Evolutionary conservation across 2,329 filamentous ascomycete genomes (phyloP).

Genomic region (Trichoderma asperellum): DNA sequence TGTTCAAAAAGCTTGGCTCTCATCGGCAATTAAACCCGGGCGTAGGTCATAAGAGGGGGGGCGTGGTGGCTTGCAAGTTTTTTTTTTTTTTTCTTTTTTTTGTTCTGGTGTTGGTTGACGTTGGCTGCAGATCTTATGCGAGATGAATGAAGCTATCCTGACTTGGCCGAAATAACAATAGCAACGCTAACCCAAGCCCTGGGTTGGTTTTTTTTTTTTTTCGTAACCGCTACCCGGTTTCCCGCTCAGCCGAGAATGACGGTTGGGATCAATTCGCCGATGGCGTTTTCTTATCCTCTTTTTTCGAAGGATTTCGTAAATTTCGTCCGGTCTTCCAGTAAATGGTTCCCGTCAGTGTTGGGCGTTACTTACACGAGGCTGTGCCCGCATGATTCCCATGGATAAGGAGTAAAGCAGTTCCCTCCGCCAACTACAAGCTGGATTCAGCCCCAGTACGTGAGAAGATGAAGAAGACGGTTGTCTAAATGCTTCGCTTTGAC

Average conservation of each 20-base stretch:
- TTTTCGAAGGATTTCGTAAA: not conserved
- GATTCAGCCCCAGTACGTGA: too few relatives aligned
- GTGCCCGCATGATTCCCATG: not conserved
- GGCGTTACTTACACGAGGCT: not conserved
- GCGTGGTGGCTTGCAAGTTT: conserved; percentile 3
- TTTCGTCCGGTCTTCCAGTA: not conserved
- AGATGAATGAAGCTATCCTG: conserved; percentile 15
- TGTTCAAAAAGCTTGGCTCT: not conserved
- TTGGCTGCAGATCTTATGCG: not conserved
- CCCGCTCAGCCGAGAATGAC: not conserved
- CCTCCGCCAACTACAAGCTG: not conserved
- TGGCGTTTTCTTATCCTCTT: not conserved
- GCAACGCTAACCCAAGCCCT: not conserved
- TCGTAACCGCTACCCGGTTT: not conserved
- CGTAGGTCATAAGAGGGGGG: not conserved
- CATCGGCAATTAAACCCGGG: not conserved
- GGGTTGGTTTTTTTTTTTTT: not conserved
- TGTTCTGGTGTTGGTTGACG: not conserved
- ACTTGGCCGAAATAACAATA: conserved; percentile 17
- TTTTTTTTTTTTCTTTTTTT: not conserved
- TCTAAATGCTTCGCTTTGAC: not conserved
- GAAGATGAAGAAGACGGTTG: too few relatives aligned
- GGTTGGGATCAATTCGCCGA: not conserved
- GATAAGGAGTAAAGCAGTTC: not conserved
- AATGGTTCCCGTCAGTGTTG: not conserved